Conservation (phyloP, 306 rosid species). For the Chamaecrista fasciculata region DNA sequence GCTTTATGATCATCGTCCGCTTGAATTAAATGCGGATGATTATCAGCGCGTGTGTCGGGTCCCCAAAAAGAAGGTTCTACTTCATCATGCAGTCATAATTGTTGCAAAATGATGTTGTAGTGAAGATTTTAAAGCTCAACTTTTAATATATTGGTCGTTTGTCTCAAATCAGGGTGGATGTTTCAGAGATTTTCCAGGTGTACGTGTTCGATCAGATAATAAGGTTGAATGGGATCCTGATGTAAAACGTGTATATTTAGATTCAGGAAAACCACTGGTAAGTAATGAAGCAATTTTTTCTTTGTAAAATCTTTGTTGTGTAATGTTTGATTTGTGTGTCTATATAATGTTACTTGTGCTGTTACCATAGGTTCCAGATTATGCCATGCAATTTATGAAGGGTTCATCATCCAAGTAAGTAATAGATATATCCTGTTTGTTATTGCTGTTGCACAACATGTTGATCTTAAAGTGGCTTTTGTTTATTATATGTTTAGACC, state of each 20-base stretch:
- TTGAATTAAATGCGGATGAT: constrained; percentile 58
- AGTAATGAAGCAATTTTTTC: constrained; percentile 35
- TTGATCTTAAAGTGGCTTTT: neutral
- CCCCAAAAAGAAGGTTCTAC: constrained; percentile 63
- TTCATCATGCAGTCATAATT: neutral
- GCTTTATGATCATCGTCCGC: constrained; percentile 66
- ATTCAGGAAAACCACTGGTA: constrained; percentile 86
- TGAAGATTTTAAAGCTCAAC: neutral
- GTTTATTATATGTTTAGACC: constrained; percentile 49
- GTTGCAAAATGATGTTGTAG: neutral
- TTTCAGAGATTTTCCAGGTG: constrained; percentile 82
- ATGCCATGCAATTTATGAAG: constrained; percentile 63
- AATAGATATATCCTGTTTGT: neutral
- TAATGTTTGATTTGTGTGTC: neutral
- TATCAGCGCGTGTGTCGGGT: constrained; percentile 60
- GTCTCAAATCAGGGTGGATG: constrained; percentile 56
- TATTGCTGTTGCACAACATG: neutral
- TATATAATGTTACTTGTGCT: neutral
- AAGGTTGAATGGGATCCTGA: constrained; percentile 69
- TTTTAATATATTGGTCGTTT: neutral
- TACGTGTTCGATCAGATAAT: constrained; percentile 52
- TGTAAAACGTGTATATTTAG: constrained; percentile 46
- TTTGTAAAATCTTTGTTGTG: too few species aligned
- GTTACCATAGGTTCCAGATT: constrained; percentile 62
- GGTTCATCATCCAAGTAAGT: constrained; percentile 77